Evolutionary conservation across 371 early-diverging fungal genomes (phyloP), one percentile per base, ranked within the genome.

Genomic region (Conidiobolus coronatus): DNA sequence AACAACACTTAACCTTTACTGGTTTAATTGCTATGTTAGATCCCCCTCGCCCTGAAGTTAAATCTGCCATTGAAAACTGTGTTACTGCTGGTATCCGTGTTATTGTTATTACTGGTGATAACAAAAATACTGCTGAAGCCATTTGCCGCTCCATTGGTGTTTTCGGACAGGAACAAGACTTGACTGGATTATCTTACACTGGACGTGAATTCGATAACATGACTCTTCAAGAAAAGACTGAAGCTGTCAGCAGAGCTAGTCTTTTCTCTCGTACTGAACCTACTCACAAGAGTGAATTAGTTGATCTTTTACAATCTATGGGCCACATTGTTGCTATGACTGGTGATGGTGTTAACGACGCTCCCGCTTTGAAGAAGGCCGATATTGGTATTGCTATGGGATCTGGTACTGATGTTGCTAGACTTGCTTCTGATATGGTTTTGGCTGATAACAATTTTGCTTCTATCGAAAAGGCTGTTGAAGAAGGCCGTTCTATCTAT

Each of bases 301-400:
- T 97, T 2, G 78, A 87, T 59, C 57, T 89, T 33, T 67, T 98
- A 52, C 81, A 92, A 61, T 66, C 63, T 19, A 57, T 69, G 21
- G 96, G 95, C 7, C 80, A 68, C 29, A 75, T 96, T 35, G 94
- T 93, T 18, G 97, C 92, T 33, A 93, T 98, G 93, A 94, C 94
- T 11, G 98, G 98, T 48, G 98, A 98, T 59, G 97, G 97, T 67
- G 94, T 93, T 36, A 95, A 96, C 62, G 97, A 98, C 61, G 95
- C 95, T 5, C 93, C 93, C 20, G 94, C 98, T 15, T 64, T 98
- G 48, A 93, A 92, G 62, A 79, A 77, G 61, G 93, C 97, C 33
- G 91, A 97, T 64, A 92, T 98, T 61, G 98, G 98, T 60, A 73
- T 95, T 50, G 90, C 97, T 11, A 94, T 98, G 98, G 97, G 97